Base-by-base conservation (phyloP, 2,329 filamentous ascomycete species). In the Cladosporium sp. region DNA sequence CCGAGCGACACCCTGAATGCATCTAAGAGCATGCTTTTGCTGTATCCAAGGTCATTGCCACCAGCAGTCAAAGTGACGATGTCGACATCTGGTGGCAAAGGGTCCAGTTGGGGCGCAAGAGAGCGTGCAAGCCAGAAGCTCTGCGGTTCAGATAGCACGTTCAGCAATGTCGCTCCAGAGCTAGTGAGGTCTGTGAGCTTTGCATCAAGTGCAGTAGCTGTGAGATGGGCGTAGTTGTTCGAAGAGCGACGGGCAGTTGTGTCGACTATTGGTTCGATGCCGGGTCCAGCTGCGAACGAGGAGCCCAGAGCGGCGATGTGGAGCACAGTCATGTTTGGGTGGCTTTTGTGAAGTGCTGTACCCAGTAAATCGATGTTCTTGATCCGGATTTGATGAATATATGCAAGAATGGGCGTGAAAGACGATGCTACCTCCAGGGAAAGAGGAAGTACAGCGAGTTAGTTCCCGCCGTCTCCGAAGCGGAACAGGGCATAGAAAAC, bases 121-220 rank as follows among this genome's bases (percentile, higher is more conserved):
- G 16, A 76, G 67, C 25, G 79, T 72, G 67, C 34, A 18, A 39
- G 34, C 34, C 16, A 39, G 6, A 39, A 39, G 14, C 34, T 6
- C 34, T 39, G 34, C 34, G 34, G 34, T n/a, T 39, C 16, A 6
- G 34, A 39, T 14, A 39, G 34, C 16, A 39, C 34, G 34, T 79
- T 77, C 10, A 75, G 70, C n/a, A 80, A 72, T 2, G 76, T 79
- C 2, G 78, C 76, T 63, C 78, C 78, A 11, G 75, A 76, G 5
- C 78, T 76, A 18, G 73, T 66, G n/a, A 70, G 58, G 60, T 70
- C 69, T 11, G 63, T 66, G 11, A 68, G 39, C 3, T 66, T 71
- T 3, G 79, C 72, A 63, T 78, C 72, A 2, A 75, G 73, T 57
- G 58, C 66, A 7, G 69, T 48, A 2, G 75, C 67, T 3, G 79